Evolutionary conservation across 257 asterid species (phyloP).

Genomic region (Coffea canephora): DNA sequence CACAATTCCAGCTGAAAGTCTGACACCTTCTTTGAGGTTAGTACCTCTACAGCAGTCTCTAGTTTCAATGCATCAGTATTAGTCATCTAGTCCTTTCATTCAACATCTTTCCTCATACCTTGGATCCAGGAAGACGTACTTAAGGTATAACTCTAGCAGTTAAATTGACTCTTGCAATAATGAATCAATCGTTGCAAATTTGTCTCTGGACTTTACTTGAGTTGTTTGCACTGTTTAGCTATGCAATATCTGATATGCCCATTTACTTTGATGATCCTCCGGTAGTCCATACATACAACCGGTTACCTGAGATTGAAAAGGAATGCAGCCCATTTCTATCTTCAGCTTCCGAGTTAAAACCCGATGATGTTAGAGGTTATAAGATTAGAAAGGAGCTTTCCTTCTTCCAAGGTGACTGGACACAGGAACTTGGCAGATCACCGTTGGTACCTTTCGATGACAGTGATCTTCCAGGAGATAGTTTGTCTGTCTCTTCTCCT

Average conservation of each 20-base stretch:
- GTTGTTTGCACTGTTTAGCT: conserved; percentile 1
- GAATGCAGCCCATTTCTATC: conserved; percentile 25
- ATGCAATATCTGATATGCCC: neutral
- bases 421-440: conserved; percentile 5
- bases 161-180: neutral
- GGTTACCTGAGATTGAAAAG: conserved; percentile 18
- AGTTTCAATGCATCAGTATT: neutral
- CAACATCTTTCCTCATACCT: neutral
- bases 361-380: conserved; percentile 15
- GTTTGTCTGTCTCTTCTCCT: conserved; percentile 1
- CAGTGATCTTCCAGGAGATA: conserved; percentile 12
- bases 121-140: neutral
- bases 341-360: conserved; percentile 22
- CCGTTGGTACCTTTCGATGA: conserved; percentile 20
- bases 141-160: neutral
- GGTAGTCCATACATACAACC: conserved; percentile 4
- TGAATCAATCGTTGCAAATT: conserved; percentile 9
- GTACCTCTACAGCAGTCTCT: neutral
- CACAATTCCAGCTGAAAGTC: neutral
- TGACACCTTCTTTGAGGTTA: neutral
- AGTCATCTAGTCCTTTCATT: neutral
- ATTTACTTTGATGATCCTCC: conserved; percentile 2
- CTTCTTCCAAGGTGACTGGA: conserved; percentile 17
- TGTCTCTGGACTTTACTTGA: conserved; percentile 3
- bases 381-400: conserved; percentile 19